Base-by-base conservation (phyloP, 441 rosid species). In the Croton setiger region DNA sequence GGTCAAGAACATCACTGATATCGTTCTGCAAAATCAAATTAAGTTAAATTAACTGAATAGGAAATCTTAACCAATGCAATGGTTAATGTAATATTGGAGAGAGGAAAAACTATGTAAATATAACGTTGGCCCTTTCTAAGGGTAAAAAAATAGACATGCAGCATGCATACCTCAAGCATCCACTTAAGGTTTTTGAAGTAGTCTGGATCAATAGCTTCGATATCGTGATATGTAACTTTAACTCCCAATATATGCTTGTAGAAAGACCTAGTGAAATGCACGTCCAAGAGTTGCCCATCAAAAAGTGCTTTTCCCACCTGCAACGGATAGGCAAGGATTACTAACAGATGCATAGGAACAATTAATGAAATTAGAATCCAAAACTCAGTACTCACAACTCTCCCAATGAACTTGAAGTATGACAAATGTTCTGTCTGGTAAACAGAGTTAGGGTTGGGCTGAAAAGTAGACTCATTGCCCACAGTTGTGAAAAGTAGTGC, bases 231-330 rank as follows among this genome's bases (percentile, higher is more conserved):
- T 58, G 96, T 88, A 74, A 93, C 98, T 83, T 91, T 91, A 23
- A 73, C 88, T 68, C 95, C 98, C 61, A 93, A 73, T 70, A 93
- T 91, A 81, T 93, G 97, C 92, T 91, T 93, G 87, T 93, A 89
- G 76, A 93, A 93, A 36, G 98, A 93, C 44, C 98, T 93, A 64
- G 98, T 93, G 68, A 93, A 93, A 81, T 93, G 96, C 70, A 93
- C 98, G 77, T 93, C 98, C 78, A 93, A 82, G 65, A 93, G 88
- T 70, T 93, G 97, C 67, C 93, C 98, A 79, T 93, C 97, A 64
- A 91, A 88, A 54, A 93, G 88, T 21, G 98, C 97, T 82, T 94
- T 94, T 51, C 96, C 97, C 77, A 94, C 98, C 97, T 91, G 85
- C 37, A 75, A 69, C 68, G 65, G 9, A 77, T 31, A 55, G 36